A percentile compares a stretch with the other conserved stretches of the same genome.
phyloP scores from a whole-genome alignment of 2,329 filamentous ascomycete species.

The Penicillium brasilianum region DNA sequence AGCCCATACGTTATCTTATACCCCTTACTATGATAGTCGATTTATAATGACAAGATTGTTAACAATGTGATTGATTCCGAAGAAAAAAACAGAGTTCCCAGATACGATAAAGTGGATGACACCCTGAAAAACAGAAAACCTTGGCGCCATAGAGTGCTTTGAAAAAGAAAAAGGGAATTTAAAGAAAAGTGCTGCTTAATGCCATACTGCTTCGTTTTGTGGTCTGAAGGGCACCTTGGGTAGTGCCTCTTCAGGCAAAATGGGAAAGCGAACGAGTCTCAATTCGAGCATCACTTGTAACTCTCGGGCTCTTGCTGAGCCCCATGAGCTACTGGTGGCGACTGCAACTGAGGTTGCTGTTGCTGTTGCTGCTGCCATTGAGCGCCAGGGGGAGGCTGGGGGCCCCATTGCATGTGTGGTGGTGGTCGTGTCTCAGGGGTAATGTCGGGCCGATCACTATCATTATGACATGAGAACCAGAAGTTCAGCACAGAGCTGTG shows the following conservation, averaged over 20 bases:
- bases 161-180: neutral
- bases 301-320: conserved; percentile 22
- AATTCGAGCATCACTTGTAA: conserved; percentile 30
- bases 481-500: neutral
- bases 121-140: neutral
- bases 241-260: neutral
- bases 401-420: conserved; percentile 32
- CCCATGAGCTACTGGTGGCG: conserved; percentile 17
- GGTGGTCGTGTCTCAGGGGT: conserved; percentile 44
- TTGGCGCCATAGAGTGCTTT: neutral
- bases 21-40: conserved; percentile 12
- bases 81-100: neutral
- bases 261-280: neutral
- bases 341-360: conserved; percentile 17
- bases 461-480: conserved; percentile 14
- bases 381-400: conserved; percentile 27
- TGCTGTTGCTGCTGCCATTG: conserved; percentile 21
- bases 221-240: neutral
- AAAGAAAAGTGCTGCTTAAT: neutral
- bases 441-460: conserved; percentile 45
- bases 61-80: neutral
- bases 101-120: neutral
- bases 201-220: neutral
- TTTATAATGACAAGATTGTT: conserved; percentile 3
- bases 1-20: conserved; percentile 16